A percentile compares a stretch with the other conserved stretches of the same genome.
These are phyloP conservation scores for Hemileia vastatrix DNA, from an alignment of 1,284 basidiomycete species.

Conservation along the genomic window DNA sequence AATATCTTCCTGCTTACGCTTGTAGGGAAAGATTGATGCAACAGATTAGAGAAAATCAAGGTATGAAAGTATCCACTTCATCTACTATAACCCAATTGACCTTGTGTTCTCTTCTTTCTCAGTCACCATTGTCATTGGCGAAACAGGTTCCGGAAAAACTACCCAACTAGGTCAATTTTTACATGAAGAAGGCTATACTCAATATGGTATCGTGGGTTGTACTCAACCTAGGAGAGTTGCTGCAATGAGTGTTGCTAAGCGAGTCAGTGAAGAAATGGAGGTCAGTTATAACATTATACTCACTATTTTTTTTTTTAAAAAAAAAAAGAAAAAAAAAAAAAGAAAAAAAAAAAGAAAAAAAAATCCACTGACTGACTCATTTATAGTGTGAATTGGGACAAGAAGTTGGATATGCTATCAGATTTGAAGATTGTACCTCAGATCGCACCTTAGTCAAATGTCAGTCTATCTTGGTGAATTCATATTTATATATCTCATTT, in stretches of 20 bases:
- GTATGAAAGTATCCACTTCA: neutral
- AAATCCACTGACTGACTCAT: too few relatives aligned
- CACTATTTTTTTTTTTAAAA: neutral
- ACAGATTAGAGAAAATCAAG: constrained; percentile 85
- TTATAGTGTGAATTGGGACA: constrained; percentile 66
- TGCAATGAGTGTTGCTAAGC: constrained; percentile 97
- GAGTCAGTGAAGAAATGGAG: constrained; percentile 85
- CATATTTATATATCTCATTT: neutral
- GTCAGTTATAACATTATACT: constrained; percentile 48
- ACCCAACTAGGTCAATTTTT: constrained; percentile 85
- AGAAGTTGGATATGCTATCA: constrained; percentile 89
- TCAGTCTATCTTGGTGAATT: constrained; percentile 36
- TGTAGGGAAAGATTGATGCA: constrained; percentile 88
- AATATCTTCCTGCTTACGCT: constrained; percentile 95
- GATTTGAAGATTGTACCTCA: constrained; percentile 93
- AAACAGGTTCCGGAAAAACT: constrained; percentile 92
- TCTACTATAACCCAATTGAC: neutral
- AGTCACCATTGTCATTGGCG: constrained; percentile 84
- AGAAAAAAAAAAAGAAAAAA: too few relatives aligned
- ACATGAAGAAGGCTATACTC: constrained; percentile 89
- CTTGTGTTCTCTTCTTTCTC: neutral
- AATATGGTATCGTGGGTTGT: constrained; percentile 79
- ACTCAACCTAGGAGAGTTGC: constrained; percentile 95
- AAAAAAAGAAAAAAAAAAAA: too few relatives aligned
- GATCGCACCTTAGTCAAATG: constrained; percentile 90